Base-by-base conservation (phyloP, 306 rosid genomes). In the Castanopsis chinensis region DNA sequence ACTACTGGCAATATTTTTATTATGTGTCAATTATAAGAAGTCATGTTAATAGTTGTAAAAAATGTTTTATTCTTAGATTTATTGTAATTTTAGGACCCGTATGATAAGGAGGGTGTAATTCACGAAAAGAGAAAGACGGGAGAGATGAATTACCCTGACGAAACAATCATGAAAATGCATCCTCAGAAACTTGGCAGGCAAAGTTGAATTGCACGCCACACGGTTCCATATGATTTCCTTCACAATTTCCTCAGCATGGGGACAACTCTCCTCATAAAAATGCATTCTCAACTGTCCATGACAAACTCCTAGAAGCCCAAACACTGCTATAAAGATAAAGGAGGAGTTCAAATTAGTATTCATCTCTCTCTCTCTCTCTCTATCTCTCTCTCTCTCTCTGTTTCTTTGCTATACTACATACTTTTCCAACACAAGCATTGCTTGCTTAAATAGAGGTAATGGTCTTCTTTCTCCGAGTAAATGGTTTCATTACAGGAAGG, bases 121-220 rank as follows among this genome's bases (percentile, higher is more conserved):
- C 53, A 45, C 10, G 53, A 45, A 45, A 3, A 45, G 52, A 45
- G 53, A 45, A 12, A 45, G 3, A 37, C 7, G 15, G 15, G 53
- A 45, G 53, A 45, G 13, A 12, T 45, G 15, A 45, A 45, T 6
- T 77, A 87, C 90, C 85, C 81, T 60, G 20, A 87, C 88, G 35
- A 87, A 85, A 23, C 88, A 87, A 33, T 87, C 91, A 55, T 85
- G 91, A 71, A 73, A 87, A 69, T 82, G 91, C 13, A 87, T 52
- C 80, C 91, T 52, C 1, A 87, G 79, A 15, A 87, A 86, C 64
- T 84, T 83, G 3, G 87, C 80, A 1, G 77, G 83, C 30, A 85
- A 49, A 30, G 70, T 25, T 6, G 69, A 74, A 32, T 85, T 73
- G 2, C 43, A 37, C 21, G 58, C 69, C 60, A 80, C 85, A 60